Percentiles rank a stretch among this genome's conserved stretches.
Conservation (phyloP, 345 rosid species). For the Luvunga scandens region DNA sequence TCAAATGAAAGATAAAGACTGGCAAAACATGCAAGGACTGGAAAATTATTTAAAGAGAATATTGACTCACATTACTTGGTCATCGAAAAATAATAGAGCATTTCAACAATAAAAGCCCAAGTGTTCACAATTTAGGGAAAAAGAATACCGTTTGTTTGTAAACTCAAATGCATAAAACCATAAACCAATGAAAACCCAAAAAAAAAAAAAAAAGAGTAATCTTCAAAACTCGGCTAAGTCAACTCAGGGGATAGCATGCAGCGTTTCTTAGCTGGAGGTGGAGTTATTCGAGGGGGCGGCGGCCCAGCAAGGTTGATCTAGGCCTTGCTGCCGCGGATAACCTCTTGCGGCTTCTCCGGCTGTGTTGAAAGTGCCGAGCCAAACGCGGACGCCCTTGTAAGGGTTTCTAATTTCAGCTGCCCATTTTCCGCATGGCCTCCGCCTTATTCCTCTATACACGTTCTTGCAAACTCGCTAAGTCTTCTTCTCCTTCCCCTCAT, state of each 20-base stretch:
- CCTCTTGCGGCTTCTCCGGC: conserved; percentile 88
- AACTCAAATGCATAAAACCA: neutral
- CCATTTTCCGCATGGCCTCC: conserved; percentile 95
- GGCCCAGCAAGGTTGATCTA: conserved; percentile 66
- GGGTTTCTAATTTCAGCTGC: conserved; percentile 82
- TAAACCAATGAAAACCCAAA: neutral
- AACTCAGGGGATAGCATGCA: conserved; percentile 29
- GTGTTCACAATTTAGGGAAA: neutral
- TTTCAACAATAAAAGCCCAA: neutral
- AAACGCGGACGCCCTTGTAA: no score
- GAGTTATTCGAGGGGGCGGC: conserved; percentile 2
- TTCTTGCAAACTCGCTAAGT: conserved; percentile 58
- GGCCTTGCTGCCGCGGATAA: conserved; percentile 91
- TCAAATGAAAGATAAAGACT: neutral
- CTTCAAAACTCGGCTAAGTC: conserved; percentile 20
- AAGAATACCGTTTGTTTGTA: neutral
- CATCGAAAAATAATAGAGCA: neutral
- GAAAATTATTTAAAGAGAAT: neutral
- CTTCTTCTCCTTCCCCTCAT: conserved; percentile 16
- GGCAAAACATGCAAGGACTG: neutral
- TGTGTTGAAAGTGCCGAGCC: conserved; percentile 81
- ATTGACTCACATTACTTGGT: neutral
- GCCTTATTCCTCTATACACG: conserved; percentile 83
- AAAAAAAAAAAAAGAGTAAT: no score
- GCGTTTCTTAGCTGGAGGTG: conserved; percentile 36